Evolutionary conservation across 2,329 filamentous ascomycete species (phyloP), one percentile per base, ranked within the genome.

Genomic region (Dothideomycetes sp.): DNA sequence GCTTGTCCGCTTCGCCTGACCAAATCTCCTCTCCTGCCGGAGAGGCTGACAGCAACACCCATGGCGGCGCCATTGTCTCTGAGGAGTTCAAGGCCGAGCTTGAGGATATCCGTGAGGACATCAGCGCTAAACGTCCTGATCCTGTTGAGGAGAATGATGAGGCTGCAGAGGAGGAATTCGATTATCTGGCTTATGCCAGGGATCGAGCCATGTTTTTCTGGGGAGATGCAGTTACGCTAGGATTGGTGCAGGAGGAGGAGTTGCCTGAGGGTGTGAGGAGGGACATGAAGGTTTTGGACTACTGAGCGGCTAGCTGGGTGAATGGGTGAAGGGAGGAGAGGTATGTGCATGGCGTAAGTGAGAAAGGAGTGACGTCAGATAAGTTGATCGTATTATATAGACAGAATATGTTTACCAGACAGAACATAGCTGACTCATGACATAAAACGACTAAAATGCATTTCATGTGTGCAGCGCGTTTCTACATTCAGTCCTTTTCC

Each of bases 141-240:
- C 32, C 29, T 3, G 31, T 36, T 5, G 36, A 43, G 11, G 39
- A 45, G 14, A 65, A 66, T 11, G 66, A 65, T 4, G 69, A 72
- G 36, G 71, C 72, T 15, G 74, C 72, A 19, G 75, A 73, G 24
- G 84, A 85, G 32, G 84, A 85, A 53, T 98, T 96, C 55, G 88
- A 98, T 60, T 98, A 96, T 58, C 69, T 98, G 17, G 77, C 75
- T 9, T 98, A 96, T 62, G 79, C 91, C 5, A 85, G 94, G 61
- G 84, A 95, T 48, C 73, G 91, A 11, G 88, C 86, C 0, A 70
- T 91, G 64, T 91, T 95, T 62, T 91, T 98, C 64, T 93, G 89
- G 84, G 88, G 87, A 1, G 91, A 98, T 63, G 79, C 86, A 38
- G 65, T 96, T 41, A 66, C 72, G 40, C 61, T 94, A 60, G 87